phyloP scores from a whole-genome alignment of 441 rosid genomes.

The Pelargonium fulgidum region DNA sequence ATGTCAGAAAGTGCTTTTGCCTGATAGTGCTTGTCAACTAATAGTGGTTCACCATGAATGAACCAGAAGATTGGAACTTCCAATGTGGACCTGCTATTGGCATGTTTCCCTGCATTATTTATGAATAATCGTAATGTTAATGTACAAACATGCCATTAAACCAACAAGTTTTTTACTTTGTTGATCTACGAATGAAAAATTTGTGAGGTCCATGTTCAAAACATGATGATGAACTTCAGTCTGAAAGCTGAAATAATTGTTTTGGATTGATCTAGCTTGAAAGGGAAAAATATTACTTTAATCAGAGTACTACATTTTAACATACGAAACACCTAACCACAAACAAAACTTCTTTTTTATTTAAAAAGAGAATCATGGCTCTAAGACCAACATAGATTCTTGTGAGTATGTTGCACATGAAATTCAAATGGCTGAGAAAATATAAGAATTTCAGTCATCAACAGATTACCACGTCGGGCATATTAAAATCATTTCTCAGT shows the following conservation, averaged over 20 bases:
- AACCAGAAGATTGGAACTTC: constrained; percentile 99
- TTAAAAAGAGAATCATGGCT: not conserved
- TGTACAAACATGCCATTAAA: constrained; percentile 9
- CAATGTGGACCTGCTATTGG: constrained; percentile 80
- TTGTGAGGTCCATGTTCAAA: not conserved
- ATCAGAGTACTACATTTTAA: not conserved
- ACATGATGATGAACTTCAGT: constrained; percentile 1
- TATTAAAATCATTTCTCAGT: not conserved
- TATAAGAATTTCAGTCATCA: constrained; percentile 1
- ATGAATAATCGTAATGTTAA: constrained; percentile 20
- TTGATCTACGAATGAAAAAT: not conserved
- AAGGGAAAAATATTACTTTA: not conserved
- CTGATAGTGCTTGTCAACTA: constrained; percentile 93
- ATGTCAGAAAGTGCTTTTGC: constrained; percentile 94
- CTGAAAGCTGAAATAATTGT: not conserved
- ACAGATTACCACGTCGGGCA: not conserved
- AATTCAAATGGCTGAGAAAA: not conserved
- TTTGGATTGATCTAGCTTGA: constrained; percentile 5
- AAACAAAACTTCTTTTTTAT: not conserved
- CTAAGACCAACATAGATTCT: not conserved
- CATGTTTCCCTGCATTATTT: constrained; percentile 71
- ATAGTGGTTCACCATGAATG: constrained; percentile 72
- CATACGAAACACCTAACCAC: not conserved
- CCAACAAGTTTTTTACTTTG: constrained; percentile 4
- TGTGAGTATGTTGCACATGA: not conserved